Evolutionary conservation across 441 rosid species (phyloP).

Genomic region (Erysimum pusillum): DNA sequence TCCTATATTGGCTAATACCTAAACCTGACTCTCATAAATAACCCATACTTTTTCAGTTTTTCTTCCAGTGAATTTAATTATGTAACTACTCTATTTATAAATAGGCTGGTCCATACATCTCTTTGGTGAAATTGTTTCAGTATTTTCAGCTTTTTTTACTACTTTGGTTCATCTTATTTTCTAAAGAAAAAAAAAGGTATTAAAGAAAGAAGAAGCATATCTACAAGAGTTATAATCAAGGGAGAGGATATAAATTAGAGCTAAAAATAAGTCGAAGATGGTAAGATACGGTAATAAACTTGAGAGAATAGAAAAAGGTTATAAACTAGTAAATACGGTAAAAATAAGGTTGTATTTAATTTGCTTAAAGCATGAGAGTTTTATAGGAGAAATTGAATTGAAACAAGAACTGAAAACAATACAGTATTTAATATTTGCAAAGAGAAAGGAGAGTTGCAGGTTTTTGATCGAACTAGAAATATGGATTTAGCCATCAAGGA

Average conservation of each 20-base stretch:
- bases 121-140: background rate
- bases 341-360: background rate
- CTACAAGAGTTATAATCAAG: background rate
- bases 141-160: background rate
- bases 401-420: constrained; percentile 5
- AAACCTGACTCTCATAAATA: constrained; percentile 29
- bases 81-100: background rate
- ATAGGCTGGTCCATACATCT: background rate
- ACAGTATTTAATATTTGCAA: background rate
- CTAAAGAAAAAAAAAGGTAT: background rate
- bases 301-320: background rate
- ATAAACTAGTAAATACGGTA: background rate
- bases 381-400: background rate
- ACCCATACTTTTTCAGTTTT: constrained; percentile 17
- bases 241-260: background rate
- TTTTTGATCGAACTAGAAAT: background rate
- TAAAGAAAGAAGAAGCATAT: background rate
- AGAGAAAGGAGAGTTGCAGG: background rate
- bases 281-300: background rate
- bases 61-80: background rate
- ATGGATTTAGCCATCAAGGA: background rate
- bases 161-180: background rate
- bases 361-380: constrained; percentile 15
- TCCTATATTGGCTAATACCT: constrained; percentile 21
- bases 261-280: background rate